Evolutionary conservation across 352 stramenopile species (phyloP).

Genomic region (Pythium apleroticum): DNA sequence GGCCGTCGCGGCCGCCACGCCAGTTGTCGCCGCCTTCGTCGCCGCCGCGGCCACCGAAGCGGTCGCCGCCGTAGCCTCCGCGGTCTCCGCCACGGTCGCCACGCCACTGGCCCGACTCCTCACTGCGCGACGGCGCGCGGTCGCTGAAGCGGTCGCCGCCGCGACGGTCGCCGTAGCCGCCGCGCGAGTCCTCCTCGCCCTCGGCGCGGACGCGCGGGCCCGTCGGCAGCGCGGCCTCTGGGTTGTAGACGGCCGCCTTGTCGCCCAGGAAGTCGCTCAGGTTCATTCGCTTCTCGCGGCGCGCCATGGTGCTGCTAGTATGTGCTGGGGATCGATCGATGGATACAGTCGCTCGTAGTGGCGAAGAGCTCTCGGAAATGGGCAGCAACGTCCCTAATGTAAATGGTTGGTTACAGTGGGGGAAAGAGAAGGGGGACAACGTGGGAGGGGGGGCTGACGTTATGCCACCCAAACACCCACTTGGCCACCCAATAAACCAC

Average conservation of each 20-base stretch:
- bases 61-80: slow-evolving; percentile 26
- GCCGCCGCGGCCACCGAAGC: slow-evolving; percentile 6
- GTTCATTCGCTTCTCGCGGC: slow-evolving; percentile 65
- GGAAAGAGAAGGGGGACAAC: slow-evolving; percentile 6
- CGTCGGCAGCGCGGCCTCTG: slow-evolving; percentile 56
- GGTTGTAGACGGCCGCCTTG: slow-evolving; percentile 57
- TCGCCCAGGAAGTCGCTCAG: slow-evolving; percentile 76
- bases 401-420: slow-evolving; percentile 16
- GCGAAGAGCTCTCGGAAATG: neutral
- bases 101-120: slow-evolving; percentile 37
- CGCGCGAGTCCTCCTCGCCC: slow-evolving; percentile 52
- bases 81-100: slow-evolving; percentile 37
- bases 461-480: neutral
- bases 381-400: neutral
- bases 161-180: slow-evolving; percentile 37
- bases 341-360: neutral
- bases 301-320: slow-evolving; percentile 36
- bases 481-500: neutral
- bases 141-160: slow-evolving; percentile 29
- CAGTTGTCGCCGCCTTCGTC: slow-evolving; percentile 21
- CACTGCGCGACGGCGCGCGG: slow-evolving; percentile 32
- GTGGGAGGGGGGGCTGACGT: neutral
- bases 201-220: slow-evolving; percentile 48
- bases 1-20: slow-evolving; percentile 20
- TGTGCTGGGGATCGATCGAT: no score